phyloP scores from a whole-genome alignment of 805 yeast species.

The Yarrowia phangngaensis region DNA sequence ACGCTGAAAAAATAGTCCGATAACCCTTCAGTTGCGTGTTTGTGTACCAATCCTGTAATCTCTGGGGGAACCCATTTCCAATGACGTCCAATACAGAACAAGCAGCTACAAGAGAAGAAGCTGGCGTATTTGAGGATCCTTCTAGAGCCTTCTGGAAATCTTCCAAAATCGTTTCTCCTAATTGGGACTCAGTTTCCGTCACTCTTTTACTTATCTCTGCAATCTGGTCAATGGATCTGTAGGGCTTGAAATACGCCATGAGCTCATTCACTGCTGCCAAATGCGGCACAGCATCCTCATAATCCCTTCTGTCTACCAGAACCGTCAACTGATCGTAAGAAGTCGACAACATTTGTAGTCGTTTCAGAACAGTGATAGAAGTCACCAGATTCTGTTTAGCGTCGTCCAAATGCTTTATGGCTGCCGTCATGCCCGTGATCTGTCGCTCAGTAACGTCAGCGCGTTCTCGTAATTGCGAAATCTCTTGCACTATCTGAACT shows the following conservation, averaged over 20 bases:
- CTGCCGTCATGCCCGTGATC: slow-evolving; percentile 67
- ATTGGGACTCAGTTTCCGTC: slow-evolving; percentile 53
- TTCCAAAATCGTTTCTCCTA: slow-evolving; percentile 64
- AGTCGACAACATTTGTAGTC: slow-evolving; percentile 78
- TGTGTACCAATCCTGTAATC: slow-evolving; percentile 69
- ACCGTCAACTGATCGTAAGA: slow-evolving; percentile 61
- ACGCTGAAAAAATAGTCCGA: slow-evolving; percentile 63
- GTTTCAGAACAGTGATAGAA: slow-evolving; percentile 79
- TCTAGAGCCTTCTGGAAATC: slow-evolving; percentile 55
- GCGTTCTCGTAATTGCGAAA: slow-evolving; percentile 47
- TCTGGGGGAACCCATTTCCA: slow-evolving; percentile 50
- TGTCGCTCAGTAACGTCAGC: slow-evolving; percentile 56
- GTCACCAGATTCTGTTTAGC: slow-evolving; percentile 79
- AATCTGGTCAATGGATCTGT: slow-evolving; percentile 77
- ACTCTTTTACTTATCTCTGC: slow-evolving; percentile 61
- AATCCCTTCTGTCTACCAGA: slow-evolving; percentile 47
- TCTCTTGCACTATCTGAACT: slow-evolving; percentile 42
- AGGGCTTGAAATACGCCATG: slow-evolving; percentile 68
- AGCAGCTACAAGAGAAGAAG: slow-evolving; percentile 47
- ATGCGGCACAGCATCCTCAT: slow-evolving; percentile 54
- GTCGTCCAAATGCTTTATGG: slow-evolving; percentile 72
- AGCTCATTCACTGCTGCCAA: slow-evolving; percentile 71
- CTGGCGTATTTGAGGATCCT: background rate
- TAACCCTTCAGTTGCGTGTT: slow-evolving; percentile 68
- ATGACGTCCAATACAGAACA: slow-evolving; percentile 67